phyloP scores from a whole-genome alignment of 2,329 filamentous ascomycete species.

The Rhinocladiella mackenziei region DNA sequence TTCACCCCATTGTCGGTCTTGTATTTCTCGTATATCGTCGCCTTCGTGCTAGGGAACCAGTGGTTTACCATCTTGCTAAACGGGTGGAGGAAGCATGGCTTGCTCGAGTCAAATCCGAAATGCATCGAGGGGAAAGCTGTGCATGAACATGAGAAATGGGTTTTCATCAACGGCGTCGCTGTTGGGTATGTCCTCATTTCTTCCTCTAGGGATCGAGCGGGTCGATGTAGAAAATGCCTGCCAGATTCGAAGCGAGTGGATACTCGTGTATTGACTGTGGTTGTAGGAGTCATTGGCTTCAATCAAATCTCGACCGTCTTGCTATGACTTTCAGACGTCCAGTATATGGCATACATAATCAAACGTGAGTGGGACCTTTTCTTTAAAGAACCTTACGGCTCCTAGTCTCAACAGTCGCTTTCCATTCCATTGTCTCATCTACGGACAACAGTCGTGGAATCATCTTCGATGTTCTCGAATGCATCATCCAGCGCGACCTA shows the following conservation, averaged over 20 bases:
- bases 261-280: too few species aligned
- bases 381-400: not conserved
- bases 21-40: conserved; percentile 32
- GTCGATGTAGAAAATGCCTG: too few species aligned
- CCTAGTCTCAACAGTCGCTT: not conserved
- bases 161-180: conserved; percentile 72
- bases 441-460: conserved; percentile 49
- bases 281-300: conserved; percentile 56
- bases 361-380: conserved; percentile 47
- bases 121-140: conserved; percentile 11
- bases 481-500: conserved; percentile 71
- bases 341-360: conserved; percentile 70
- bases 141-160: conserved; percentile 48
- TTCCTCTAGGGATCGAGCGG: too few species aligned
- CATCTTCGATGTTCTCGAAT: conserved; percentile 72
- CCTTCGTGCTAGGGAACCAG: conserved; percentile 33
- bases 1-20: conserved; percentile 43
- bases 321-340: conserved; percentile 68
- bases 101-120: conserved; percentile 14
- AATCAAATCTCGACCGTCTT: conserved; percentile 66
- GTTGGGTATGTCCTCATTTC: conserved; percentile 29
- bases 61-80: conserved; percentile 36
- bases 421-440: not conserved
- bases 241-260: too few species aligned
- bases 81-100: conserved; percentile 23